phyloP scores from a whole-genome alignment of 768 basidiomycete species.

The Boletus huronensis region DNA sequence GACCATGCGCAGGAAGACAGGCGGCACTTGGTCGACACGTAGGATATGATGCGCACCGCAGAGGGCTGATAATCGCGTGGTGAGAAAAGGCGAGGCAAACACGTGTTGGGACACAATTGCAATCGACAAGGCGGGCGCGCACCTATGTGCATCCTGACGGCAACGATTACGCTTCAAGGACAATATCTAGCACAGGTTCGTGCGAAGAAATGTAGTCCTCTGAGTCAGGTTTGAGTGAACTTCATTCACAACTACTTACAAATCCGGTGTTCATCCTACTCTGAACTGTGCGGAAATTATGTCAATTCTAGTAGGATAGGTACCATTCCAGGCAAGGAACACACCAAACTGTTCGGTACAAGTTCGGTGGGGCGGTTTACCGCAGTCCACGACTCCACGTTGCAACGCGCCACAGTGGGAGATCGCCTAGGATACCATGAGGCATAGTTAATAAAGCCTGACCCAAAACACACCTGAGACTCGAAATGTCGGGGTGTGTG shows the following conservation, averaged over 20 bases:
- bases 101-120: conserved; percentile 24
- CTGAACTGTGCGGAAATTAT: conserved; percentile 22
- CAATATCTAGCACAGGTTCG: conserved; percentile 16
- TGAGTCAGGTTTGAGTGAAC: background rate
- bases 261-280: background rate
- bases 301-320: conserved; percentile 1
- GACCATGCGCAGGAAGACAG: conserved; percentile 29
- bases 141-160: conserved; percentile 8
- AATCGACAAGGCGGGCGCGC: conserved; percentile 12
- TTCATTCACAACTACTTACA: background rate
- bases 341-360: background rate
- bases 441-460: background rate
- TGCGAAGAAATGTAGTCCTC: background rate
- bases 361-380: background rate
- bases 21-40: conserved; percentile 16
- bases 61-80: conserved; percentile 36
- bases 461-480: background rate
- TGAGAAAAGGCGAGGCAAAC: conserved; percentile 26
- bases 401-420: conserved; percentile 1
- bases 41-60: conserved; percentile 31
- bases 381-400: conserved; percentile 1
- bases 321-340: conserved; percentile 6
- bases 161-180: background rate
- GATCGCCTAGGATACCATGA: background rate
- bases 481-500: background rate